Conservation (phyloP, 441 rosid genomes). For the Aquilaria agallochum region DNA sequence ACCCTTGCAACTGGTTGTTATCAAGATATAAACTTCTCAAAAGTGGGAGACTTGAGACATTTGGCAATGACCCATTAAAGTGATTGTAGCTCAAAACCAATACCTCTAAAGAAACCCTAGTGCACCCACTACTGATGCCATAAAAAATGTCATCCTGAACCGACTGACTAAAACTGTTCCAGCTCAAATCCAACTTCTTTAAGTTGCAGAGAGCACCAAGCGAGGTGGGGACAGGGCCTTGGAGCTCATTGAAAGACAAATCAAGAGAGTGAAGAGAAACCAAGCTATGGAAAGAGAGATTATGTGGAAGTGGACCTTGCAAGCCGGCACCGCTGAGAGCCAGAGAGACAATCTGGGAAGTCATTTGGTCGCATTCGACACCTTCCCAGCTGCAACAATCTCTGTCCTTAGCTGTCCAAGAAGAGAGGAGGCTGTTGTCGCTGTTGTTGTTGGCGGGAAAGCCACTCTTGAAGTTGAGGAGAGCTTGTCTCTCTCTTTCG, state of each 20-base stretch:
- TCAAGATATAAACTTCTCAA: not conserved
- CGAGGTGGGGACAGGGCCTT: conserved; percentile 13
- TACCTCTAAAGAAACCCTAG: conserved; percentile 12
- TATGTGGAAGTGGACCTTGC: conserved; percentile 12
- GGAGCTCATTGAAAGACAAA: conserved; percentile 6
- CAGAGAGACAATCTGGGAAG: conserved; percentile 3
- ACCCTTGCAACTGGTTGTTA: conserved; percentile 12
- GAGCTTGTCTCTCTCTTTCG: conserved; percentile 6
- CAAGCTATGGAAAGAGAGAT: conserved; percentile 4
- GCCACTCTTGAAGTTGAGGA: conserved; percentile 3
- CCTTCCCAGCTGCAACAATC: conserved; percentile 21
- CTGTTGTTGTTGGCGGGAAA: not conserved
- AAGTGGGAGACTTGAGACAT: not conserved
- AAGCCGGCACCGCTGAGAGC: conserved; percentile 8
- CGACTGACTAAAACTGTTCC: conserved; percentile 1
- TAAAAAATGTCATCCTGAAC: not conserved
- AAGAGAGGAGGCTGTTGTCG: not conserved
- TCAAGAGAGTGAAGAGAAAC: conserved; percentile 2
- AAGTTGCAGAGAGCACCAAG: conserved; percentile 11
- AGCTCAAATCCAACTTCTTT: not conserved
- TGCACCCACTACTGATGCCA: conserved; percentile 7
- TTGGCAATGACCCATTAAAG: conserved; percentile 14
- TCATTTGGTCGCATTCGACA: conserved; percentile 6
- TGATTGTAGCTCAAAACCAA: conserved; percentile 13
- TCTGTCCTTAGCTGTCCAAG: not conserved